Evolutionary conservation across 306 rosid genomes (phyloP).

Genomic region (Vigna reflexopilosa): DNA sequence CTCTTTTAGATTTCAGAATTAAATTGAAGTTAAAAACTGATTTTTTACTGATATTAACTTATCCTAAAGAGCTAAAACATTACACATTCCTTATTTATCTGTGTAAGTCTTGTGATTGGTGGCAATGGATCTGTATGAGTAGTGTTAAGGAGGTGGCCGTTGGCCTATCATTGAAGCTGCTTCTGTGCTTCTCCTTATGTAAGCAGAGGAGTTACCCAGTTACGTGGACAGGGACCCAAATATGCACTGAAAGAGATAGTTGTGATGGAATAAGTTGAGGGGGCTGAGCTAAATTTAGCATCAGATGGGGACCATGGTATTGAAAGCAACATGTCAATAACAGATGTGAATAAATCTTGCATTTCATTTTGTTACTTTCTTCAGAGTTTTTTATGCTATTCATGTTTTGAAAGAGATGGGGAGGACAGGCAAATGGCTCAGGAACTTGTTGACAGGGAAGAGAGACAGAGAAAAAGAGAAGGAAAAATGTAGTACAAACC

Average conservation of each 20-base stretch:
- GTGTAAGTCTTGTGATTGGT: not conserved
- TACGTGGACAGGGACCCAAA: conserved; percentile 40
- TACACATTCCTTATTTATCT: not conserved
- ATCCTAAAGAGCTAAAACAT: not conserved
- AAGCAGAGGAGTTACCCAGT: conserved; percentile 32
- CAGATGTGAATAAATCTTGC: conserved; percentile 50
- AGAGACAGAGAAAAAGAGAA: conserved; percentile 64
- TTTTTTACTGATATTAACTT: too few species aligned
- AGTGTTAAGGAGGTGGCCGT: conserved; percentile 38
- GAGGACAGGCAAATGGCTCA: conserved; percentile 85
- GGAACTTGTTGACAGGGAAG: conserved; percentile 76
- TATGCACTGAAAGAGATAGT: conserved; percentile 37
- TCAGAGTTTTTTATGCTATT: conserved; percentile 41
- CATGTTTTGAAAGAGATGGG: conserved; percentile 68
- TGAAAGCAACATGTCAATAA: conserved; percentile 51
- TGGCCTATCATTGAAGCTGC: conserved; percentile 40
- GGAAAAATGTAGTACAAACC: conserved; percentile 43
- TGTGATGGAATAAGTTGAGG: conserved; percentile 36
- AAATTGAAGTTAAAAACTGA: too few species aligned
- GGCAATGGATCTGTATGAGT: conserved; percentile 46
- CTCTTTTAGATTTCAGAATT: too few species aligned
- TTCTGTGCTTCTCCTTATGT: conserved; percentile 32
- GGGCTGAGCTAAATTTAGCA: conserved; percentile 42
- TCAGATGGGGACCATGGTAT: conserved; percentile 51
- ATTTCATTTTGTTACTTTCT: conserved; percentile 52